phyloP scores from a whole-genome alignment of 257 asterid species.

The Solanum paucissectum region DNA sequence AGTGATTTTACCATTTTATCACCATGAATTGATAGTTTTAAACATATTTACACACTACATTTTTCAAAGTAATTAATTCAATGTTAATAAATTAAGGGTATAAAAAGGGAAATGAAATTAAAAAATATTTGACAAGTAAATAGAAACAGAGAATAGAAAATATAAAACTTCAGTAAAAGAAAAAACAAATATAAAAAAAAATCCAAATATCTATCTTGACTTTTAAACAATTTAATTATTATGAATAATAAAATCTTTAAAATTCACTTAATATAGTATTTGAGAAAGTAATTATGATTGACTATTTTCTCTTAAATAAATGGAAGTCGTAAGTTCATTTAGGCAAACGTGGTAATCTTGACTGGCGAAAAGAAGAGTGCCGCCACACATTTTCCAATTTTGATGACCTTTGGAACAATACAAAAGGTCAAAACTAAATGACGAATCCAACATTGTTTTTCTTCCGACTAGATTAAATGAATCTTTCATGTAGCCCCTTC shows the following conservation, averaged over 20 bases:
- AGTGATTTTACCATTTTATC: neutral
- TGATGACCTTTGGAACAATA: neutral
- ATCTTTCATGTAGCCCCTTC: neutral
- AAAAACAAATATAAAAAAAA: too few relatives aligned
- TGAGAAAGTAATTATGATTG: neutral
- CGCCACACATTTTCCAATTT: neutral
- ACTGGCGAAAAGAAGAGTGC: neutral
- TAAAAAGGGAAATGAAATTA: too few relatives aligned
- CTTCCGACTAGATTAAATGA: neutral
- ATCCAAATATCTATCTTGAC: too few relatives aligned
- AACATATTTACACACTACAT: neutral
- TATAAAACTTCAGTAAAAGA: neutral
- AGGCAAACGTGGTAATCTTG: neutral
- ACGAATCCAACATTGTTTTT: neutral
- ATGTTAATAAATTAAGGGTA: too few relatives aligned
- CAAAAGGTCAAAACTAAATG: neutral
- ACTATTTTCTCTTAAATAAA: neutral
- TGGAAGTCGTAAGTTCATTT: neutral
- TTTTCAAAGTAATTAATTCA: too few relatives aligned
- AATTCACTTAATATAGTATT: too few relatives aligned
- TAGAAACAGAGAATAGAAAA: too few relatives aligned
- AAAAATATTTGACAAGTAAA: too few relatives aligned
- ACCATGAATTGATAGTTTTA: too few relatives aligned
- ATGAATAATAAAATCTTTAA: too few relatives aligned
- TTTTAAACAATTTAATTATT: too few relatives aligned